A percentile compares a stretch with the other conserved stretches of the same genome.
Evolutionary conservation across 805 yeast species (phyloP).

Genomic region (Lachancea sp.): DNA sequence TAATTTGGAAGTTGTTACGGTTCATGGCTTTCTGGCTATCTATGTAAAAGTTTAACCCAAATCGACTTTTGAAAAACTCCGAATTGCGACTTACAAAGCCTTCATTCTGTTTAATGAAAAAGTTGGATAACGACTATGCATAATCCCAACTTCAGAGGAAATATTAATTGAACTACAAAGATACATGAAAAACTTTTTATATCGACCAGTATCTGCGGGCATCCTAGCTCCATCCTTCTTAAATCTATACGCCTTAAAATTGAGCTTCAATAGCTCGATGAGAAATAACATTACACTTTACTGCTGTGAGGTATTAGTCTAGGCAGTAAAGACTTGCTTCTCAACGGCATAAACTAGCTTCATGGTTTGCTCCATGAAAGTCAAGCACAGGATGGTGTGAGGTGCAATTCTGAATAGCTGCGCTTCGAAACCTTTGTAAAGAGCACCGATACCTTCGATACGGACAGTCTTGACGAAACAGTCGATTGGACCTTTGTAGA

Average conservation of each 20-base stretch:
- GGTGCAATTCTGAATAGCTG: conserved; percentile 91
- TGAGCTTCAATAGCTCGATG: neutral
- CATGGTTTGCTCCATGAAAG: conserved; percentile 95
- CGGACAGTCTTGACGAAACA: conserved; percentile 78
- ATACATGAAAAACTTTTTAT: too few relatives aligned
- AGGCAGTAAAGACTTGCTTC: conserved; percentile 12
- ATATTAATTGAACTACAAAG: too few relatives aligned
- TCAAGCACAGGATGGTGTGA: conserved; percentile 82
- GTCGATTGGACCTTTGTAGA: conserved; percentile 82
- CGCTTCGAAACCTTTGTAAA: conserved; percentile 93
- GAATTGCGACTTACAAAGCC: too few relatives aligned
- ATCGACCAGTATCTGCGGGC: neutral
- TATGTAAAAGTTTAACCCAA: too few relatives aligned
- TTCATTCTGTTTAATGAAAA: too few relatives aligned
- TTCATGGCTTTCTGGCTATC: neutral
- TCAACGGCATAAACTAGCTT: conserved; percentile 42
- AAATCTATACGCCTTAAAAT: conserved; percentile 1
- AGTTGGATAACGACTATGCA: too few relatives aligned
- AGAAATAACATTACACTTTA: neutral
- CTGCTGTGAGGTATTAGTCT: too few relatives aligned
- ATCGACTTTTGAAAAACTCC: too few relatives aligned
- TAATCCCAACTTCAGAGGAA: too few relatives aligned
- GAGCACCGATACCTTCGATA: conserved; percentile 78
- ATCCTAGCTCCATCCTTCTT: neutral
- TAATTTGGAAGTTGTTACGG: neutral